Percentiles rank a stretch among this genome's conserved stretches.
Conservation (phyloP, 225 moss, liverwort and hornwort genomes). For the Ulota crispa region DNA sequence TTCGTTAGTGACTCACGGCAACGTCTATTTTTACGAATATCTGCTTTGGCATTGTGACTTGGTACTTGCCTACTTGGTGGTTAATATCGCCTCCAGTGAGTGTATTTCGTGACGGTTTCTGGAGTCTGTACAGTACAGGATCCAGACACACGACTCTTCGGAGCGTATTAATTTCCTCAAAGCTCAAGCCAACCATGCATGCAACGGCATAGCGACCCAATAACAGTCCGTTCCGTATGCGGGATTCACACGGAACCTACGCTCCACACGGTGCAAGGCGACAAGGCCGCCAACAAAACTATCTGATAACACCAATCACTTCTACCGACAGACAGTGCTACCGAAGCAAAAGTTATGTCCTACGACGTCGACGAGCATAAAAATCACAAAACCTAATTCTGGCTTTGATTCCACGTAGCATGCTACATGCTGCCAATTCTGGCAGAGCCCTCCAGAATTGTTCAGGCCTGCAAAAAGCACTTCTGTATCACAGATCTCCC, state of each 20-base stretch:
- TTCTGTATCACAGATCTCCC: not conserved
- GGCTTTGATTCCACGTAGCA: not conserved
- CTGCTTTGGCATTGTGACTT: not conserved
- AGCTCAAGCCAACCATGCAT: not conserved
- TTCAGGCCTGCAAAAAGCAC: too few relatives aligned
- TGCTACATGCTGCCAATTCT: not conserved
- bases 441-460: not conserved
- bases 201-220: not conserved
- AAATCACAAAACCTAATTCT: not conserved
- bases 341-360: not conserved
- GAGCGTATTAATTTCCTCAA: too few relatives aligned
- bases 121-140: not conserved
- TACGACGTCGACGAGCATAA: not conserved
- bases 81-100: too few relatives aligned
- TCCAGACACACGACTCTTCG: not conserved
- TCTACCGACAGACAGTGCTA: not conserved
- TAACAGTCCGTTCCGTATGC: not conserved
- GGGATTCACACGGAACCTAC: not conserved
- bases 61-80: too few relatives aligned
- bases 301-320: not conserved
- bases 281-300: not conserved
- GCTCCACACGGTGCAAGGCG: not conserved
- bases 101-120: not conserved
- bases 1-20: too few relatives aligned
- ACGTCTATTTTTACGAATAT: too few relatives aligned